A percentile compares a stretch with the other conserved stretches of the same genome.
phyloP scores from a whole-genome alignment of 345 rosid genomes.

The Pseudoturritis turrita region DNA sequence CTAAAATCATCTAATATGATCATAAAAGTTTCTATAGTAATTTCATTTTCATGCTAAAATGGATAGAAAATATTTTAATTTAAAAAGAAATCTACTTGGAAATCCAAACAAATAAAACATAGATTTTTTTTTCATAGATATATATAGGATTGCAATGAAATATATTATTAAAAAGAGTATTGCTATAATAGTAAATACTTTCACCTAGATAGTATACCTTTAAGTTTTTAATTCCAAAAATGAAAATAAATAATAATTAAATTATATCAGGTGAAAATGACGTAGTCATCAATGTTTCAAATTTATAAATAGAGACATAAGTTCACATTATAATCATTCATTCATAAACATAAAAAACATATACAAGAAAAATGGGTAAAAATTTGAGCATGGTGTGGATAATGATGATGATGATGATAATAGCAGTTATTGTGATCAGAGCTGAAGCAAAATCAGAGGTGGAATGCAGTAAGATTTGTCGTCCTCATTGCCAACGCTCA shows the following conservation, averaged over 20 bases:
- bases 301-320: neutral
- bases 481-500: neutral
- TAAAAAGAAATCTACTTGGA: too few species aligned
- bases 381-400: neutral
- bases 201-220: neutral
- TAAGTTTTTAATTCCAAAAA: neutral
- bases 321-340: neutral
- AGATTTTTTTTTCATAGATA: too few species aligned
- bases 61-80: too few species aligned
- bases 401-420: slow-evolving; percentile 6
- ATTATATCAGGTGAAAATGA: neutral
- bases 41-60: too few species aligned
- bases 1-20: too few species aligned
- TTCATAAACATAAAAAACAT: neutral
- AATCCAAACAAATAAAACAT: too few species aligned
- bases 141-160: too few species aligned
- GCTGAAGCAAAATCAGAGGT: slow-evolving; percentile 10
- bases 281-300: neutral
- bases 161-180: neutral
- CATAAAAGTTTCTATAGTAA: too few species aligned
- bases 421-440: neutral
- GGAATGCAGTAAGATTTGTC: neutral
- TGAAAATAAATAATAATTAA: neutral
- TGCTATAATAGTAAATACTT: neutral
- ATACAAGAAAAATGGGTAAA: neutral